Base-by-base conservation (phyloP, 768 basidiomycete genomes). In the Exidia glandulosa region DNA sequence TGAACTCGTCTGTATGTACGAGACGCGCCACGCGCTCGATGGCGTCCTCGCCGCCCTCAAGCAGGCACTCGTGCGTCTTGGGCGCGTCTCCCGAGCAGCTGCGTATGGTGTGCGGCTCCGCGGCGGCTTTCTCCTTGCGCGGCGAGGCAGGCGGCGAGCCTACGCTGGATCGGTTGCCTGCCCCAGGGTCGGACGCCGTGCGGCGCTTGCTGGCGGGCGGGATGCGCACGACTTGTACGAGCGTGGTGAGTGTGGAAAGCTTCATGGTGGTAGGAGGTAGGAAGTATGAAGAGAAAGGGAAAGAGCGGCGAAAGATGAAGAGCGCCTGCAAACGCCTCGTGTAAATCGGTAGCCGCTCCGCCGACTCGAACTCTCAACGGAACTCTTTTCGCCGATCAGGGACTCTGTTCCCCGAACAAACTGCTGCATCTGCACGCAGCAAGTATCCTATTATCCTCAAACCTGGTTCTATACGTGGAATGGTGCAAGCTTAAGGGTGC, bases 41-140 rank as follows among this genome's bases (percentile, higher is more conserved):
- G 30, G 7, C 27, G 25, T 54, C 50, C 9, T 54, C 27, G 9
- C 25, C 50, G 7, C 25, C 27, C 16, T 27, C 27, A 27, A 14
- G 50, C 16, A 78, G 66, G 16, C 64, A 58, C 1, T 72, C 67
- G 60, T 78, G 73, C 16, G 77, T 77, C 52, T 68, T 60, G 13
- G 76, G 73, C 55, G 31, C 66, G 32, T 66, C 60, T 19, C 77
- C 77, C 0, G 78, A 78, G 31, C 69, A 52, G 29, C 69, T 75
- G 27, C 69, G 69, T 62, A 77, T 70, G 36, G 67, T 66, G 63
- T 71, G 68, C 0, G 55, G 65, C 58, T 55, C 34, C 56, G 41
- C 58, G 45, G 60, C 58, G 58, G n/a, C 54, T 62, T 48, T 64
- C 66, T n/a, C n/a, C 63, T 65, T 59, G 68, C 63, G n/a, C 79